A percentile compares a stretch with the other conserved stretches of the same genome.
Evolutionary conservation across 2,329 filamentous ascomycete species (phyloP).

Genomic region (Diatrype stigma): DNA sequence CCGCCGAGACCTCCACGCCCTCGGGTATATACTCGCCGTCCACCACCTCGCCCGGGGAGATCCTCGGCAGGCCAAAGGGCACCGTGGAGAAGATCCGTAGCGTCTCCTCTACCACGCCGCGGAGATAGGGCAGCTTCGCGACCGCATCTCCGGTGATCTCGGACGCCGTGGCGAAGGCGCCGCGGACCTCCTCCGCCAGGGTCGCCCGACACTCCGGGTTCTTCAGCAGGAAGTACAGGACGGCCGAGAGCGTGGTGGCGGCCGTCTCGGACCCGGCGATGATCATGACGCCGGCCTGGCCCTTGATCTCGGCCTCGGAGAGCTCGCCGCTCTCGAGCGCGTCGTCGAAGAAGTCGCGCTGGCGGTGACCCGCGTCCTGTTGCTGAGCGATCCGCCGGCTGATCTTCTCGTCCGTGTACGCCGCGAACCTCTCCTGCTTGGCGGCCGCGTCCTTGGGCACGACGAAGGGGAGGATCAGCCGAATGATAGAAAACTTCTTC

Average conservation of each 20-base stretch:
- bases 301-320: slow-evolving; percentile 16
- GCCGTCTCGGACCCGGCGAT: slow-evolving; percentile 40
- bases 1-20: slow-evolving; percentile 16
- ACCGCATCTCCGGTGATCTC: slow-evolving; percentile 15
- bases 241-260: slow-evolving; percentile 32
- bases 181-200: slow-evolving; percentile 32
- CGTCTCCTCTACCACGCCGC: slow-evolving; percentile 21
- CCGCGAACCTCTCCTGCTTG: slow-evolving; percentile 17
- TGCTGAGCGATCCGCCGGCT: slow-evolving; percentile 16
- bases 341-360: slow-evolving; percentile 15
- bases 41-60: slow-evolving; percentile 21
- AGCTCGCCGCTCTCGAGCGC: slow-evolving; percentile 11
- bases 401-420: slow-evolving; percentile 16
- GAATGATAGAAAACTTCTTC: slow-evolving; percentile 12
- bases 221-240: slow-evolving; percentile 32
- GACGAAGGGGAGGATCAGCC: slow-evolving; percentile 13
- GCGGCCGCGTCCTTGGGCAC: slow-evolving; percentile 13
- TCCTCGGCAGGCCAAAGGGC: slow-evolving; percentile 21
- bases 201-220: slow-evolving; percentile 28
- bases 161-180: slow-evolving; percentile 20
- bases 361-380: slow-evolving; percentile 3
- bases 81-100: slow-evolving; percentile 20
- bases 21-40: slow-evolving; percentile 20
- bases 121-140: slow-evolving; percentile 15
- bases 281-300: slow-evolving; percentile 21